These are phyloP conservation scores for Cadophora malorum DNA, from an alignment of 2,329 filamentous ascomycete species.

Conservation along the genomic window DNA sequence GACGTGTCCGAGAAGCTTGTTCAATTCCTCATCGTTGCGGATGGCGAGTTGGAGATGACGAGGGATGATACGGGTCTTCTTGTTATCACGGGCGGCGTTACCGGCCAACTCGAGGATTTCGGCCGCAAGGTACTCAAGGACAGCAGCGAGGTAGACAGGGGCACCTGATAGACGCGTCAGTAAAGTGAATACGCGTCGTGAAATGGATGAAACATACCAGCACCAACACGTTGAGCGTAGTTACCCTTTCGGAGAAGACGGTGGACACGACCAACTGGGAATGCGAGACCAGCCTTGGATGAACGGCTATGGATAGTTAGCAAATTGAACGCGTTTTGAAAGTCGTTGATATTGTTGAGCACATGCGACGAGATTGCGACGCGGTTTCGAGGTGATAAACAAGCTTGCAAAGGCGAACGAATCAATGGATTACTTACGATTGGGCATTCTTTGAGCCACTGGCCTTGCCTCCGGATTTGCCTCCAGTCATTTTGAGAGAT, in stretches of 20 bases:
- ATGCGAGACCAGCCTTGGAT: constrained; percentile 98
- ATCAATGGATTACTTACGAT: constrained; percentile 89
- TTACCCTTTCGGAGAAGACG: constrained; percentile 98
- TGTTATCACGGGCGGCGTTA: constrained; percentile 99
- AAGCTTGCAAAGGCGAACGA: too few relatives aligned
- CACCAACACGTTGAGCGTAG: constrained; percentile 99
- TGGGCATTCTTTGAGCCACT: constrained; percentile 98
- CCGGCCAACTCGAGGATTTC: constrained; percentile 99
- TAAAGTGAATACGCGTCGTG: constrained; percentile 26
- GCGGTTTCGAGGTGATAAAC: too few relatives aligned
- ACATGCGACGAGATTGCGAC: not conserved
- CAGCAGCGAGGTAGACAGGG: constrained; percentile 94
- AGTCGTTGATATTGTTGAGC: not conserved
- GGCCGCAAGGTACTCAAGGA: constrained; percentile 97
- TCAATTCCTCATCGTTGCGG: constrained; percentile 99
- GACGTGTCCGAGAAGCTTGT: constrained; percentile 96
- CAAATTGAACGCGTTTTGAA: constrained; percentile 26
- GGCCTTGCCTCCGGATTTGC: constrained; percentile 99
- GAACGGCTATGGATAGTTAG: constrained; percentile 76
- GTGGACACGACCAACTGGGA: constrained; percentile 99
- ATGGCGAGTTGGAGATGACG: constrained; percentile 99
- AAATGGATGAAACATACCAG: constrained; percentile 61
- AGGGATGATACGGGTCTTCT: constrained; percentile 99
- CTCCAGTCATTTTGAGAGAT: constrained; percentile 96
- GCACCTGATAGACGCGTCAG: constrained; percentile 60